These are phyloP conservation scores for Closterium sp. DNA, from an alignment of 139 green algal species.

Conservation along the genomic window DNA sequence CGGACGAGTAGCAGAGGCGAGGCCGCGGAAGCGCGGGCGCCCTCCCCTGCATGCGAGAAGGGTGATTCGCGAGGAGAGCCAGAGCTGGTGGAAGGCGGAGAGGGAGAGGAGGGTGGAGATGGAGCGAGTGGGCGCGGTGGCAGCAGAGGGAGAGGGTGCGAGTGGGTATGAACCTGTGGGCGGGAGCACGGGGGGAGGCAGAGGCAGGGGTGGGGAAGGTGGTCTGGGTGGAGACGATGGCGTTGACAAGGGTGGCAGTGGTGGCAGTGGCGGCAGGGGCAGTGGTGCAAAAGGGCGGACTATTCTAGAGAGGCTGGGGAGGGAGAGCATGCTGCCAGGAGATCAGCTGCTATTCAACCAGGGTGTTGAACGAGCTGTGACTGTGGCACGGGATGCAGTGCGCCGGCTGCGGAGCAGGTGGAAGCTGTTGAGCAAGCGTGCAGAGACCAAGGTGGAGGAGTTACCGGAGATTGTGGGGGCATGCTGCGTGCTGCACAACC, in stretches of 20 bases:
- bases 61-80: background rate
- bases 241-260: background rate
- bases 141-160: background rate
- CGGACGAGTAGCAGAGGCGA: background rate
- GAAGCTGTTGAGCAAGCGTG: background rate
- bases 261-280: background rate
- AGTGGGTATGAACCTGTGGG: background rate
- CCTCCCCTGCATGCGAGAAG: background rate
- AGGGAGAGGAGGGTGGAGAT: background rate
- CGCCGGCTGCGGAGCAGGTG: background rate
- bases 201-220: background rate
- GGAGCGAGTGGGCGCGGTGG: background rate
- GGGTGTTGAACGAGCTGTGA: background rate
- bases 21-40: background rate
- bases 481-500: background rate
- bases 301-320: background rate
- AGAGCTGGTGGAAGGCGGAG: background rate
- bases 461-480: background rate
- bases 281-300: background rate
- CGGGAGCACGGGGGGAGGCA: too few relatives aligned
- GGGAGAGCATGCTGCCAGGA: background rate
- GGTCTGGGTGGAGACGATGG: background rate
- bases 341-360: background rate
- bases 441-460: background rate
- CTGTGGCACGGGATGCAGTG: background rate